Base-by-base conservation (phyloP, 1,284 basidiomycete species). In the Ustilago loliicola region DNA sequence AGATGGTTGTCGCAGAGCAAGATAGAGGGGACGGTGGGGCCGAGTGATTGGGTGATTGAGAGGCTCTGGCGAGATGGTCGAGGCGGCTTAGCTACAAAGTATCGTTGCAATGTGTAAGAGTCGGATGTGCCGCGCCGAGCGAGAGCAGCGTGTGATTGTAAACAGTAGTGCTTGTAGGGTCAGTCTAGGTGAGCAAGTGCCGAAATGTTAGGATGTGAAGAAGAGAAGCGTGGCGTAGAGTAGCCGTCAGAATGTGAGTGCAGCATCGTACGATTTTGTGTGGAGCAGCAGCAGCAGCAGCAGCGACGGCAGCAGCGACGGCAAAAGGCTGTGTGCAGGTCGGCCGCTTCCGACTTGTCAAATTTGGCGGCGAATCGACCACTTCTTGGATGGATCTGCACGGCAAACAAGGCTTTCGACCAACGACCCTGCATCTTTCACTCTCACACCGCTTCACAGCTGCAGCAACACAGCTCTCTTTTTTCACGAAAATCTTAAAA, bases 181-280 rank as follows among this genome's bases (percentile, higher is more conserved):
- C 4, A 42, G 40, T 42, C 13, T 42, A 45, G n/a, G 15, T 23
- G 5, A 10, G 45, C n/a, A 23, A 48, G 45, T 9, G 45, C 45
- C n/a, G 45, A 27, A 48, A 25, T n/a, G n/a, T 25, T 27, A 27
- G 19, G 48, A 21, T 17, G 48, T 11, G 29, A 50, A 50, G 48
- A 27, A 50, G 23, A 27, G 25, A 50, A 25, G 48, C 11, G 23
- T 21, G n/a, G 7, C 15, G 17, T 6, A 19, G 38, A 17, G n/a
- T 40, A 19, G 13, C 38, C 6, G 38, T n/a, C 19, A 17, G 21
- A 21, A 21, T 8, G 42, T 17, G 25, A 29, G 34, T 57, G 51
- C 60, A 54, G 61, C 51, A 70, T 64, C 67, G 61, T 70, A 70
- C 67, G 67, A 70, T 70, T 70, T 65, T 63, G 55, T 48, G 52